Evolutionary conservation across 768 basidiomycete genomes (phyloP).

Genomic region (Tylopilus subfusipes): DNA sequence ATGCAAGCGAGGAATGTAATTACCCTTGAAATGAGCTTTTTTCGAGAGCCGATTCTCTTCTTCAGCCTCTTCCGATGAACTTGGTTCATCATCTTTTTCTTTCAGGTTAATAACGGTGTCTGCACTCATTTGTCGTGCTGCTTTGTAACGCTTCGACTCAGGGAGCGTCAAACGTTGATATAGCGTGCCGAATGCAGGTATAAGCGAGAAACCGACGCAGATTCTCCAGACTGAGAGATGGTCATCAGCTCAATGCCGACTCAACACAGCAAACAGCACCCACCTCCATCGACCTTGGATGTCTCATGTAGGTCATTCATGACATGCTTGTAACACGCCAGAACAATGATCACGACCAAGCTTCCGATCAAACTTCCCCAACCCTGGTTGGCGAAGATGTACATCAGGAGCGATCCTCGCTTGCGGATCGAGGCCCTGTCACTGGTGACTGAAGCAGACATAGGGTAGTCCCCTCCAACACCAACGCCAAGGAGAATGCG

Average conservation of each 20-base stretch:
- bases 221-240: conserved; percentile 63
- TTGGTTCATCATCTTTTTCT: conserved; percentile 27
- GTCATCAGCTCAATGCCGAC: background rate
- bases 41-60: conserved; percentile 30
- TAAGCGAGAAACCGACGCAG: conserved; percentile 64
- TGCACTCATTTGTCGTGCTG: conserved; percentile 33
- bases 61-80: background rate
- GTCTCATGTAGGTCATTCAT: conserved; percentile 59
- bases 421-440: conserved; percentile 64
- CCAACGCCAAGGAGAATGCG: conserved; percentile 76
- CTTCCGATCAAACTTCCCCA: conserved; percentile 71
- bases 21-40: conserved; percentile 53
- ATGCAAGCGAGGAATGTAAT: background rate
- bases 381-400: conserved; percentile 75
- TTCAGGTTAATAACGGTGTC: conserved; percentile 31
- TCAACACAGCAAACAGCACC: conserved; percentile 17
- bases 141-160: conserved; percentile 57
- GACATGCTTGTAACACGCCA: conserved; percentile 57
- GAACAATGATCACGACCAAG: conserved; percentile 59
- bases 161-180: conserved; percentile 74
- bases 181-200: conserved; percentile 71
- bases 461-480: conserved; percentile 78
- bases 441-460: conserved; percentile 66
- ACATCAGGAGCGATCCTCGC: conserved; percentile 70
- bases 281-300: conserved; percentile 68